Evolutionary conservation across 768 basidiomycete genomes (phyloP).

Genomic region (Termitomyces sp.): DNA sequence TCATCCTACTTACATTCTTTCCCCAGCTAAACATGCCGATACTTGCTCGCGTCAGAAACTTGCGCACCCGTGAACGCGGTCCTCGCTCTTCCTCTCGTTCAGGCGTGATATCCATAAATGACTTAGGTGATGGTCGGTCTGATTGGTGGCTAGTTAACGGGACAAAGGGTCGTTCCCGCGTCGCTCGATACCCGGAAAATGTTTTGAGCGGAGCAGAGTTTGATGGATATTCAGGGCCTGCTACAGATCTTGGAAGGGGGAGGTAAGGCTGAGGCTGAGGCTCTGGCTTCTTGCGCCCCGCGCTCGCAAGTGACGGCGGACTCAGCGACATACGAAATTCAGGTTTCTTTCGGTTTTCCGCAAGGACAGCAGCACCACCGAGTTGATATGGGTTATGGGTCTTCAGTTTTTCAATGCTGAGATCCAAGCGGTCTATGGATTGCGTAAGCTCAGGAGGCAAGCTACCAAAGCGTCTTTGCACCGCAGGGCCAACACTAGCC

Average conservation of each 20-base stretch:
- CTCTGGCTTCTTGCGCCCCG: slow-evolving; percentile 13
- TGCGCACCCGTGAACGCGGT: slow-evolving; percentile 8
- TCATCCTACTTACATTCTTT: slow-evolving; percentile 11
- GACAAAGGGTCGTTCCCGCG: slow-evolving; percentile 1
- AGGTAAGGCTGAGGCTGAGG: slow-evolving; percentile 1
- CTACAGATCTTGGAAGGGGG: background rate
- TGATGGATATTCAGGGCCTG: background rate
- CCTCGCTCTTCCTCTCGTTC: slow-evolving; percentile 12
- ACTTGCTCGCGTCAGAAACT: slow-evolving; percentile 14
- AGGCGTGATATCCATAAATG: slow-evolving; percentile 34
- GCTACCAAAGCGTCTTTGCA: background rate
- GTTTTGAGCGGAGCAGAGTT: background rate
- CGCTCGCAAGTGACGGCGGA: slow-evolving; percentile 15
- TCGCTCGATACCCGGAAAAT: slow-evolving; percentile 11
- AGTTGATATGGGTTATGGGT: slow-evolving; percentile 21
- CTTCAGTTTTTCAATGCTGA: slow-evolving; percentile 26
- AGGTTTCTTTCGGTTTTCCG: background rate
- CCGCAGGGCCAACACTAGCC: background rate
- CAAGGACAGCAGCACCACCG: background rate
- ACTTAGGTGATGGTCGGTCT: slow-evolving; percentile 14
- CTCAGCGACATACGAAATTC: slow-evolving; percentile 3
- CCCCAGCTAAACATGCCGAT: slow-evolving; percentile 14
- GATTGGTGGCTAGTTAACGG: background rate
- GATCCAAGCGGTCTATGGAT: slow-evolving; percentile 25
- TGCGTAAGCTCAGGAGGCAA: slow-evolving; percentile 17